Percentiles rank a stretch among this genome's conserved stretches.
These are phyloP conservation scores for Neonectria coccinea DNA, from an alignment of 2,329 filamentous ascomycete genomes.

Conservation along the genomic window DNA sequence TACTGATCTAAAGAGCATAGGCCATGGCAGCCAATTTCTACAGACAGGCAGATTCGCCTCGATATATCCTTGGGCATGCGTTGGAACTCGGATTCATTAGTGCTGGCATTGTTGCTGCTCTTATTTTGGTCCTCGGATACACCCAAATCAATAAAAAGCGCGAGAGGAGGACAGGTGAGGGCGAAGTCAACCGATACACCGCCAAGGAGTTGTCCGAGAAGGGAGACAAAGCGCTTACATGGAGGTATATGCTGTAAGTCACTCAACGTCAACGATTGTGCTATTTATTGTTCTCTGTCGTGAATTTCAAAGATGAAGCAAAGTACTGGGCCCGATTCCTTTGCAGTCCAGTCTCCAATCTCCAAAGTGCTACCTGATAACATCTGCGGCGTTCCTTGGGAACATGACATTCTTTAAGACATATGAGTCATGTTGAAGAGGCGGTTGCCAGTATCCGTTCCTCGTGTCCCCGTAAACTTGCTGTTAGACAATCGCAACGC, in stretches of 20 bases:
- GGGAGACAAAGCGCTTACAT: conserved; percentile 72
- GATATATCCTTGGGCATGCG: conserved; percentile 14
- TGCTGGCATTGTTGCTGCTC: conserved; percentile 58
- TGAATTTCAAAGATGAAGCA: not conserved
- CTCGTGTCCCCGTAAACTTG: not conserved
- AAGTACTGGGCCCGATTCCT: not conserved
- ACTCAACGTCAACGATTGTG: too few relatives aligned
- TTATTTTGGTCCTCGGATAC: conserved; percentile 64
- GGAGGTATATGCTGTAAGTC: conserved; percentile 64
- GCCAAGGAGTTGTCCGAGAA: conserved; percentile 65
- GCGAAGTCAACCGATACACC: conserved; percentile 55
- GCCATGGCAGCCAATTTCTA: conserved; percentile 27
- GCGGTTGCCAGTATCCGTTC: not conserved
- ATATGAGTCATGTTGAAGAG: not conserved
- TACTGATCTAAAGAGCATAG: not conserved
- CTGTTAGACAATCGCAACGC: not conserved
- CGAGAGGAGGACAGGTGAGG: conserved; percentile 56
- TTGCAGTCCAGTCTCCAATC: not conserved
- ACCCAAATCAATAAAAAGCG: conserved; percentile 69
- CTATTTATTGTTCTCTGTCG: not conserved
- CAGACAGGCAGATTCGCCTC: conserved; percentile 18
- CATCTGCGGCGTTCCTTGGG: not conserved
- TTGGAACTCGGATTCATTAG: conserved; percentile 29
- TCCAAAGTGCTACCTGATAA: not conserved
- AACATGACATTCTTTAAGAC: not conserved